A percentile compares a stretch with the other conserved stretches of the same genome.
Evolutionary conservation across 495 filamentous ascomycete genomes (phyloP).

Genomic region (Oleoguttula mirabilis): DNA sequence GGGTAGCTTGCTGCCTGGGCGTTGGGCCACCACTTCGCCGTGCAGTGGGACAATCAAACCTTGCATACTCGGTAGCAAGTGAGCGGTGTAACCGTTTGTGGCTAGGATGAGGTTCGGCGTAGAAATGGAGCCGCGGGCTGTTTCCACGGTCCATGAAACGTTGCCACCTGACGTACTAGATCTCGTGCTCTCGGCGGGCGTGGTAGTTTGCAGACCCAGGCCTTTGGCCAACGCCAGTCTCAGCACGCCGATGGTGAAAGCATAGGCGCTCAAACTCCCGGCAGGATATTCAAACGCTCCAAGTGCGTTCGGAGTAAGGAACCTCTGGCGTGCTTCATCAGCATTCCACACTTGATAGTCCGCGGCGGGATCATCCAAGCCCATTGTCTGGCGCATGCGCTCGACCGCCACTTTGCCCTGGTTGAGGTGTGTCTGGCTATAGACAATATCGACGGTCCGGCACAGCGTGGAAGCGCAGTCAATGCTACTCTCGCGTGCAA

Average conservation of each 20-base stretch:
- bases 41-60: slow-evolving; percentile 54
- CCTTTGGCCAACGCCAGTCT: slow-evolving; percentile 40
- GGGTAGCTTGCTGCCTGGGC: slow-evolving; percentile 39
- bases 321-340: slow-evolving; percentile 37
- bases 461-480: slow-evolving; percentile 39
- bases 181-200: slow-evolving; percentile 38
- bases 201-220: slow-evolving; percentile 51
- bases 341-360: slow-evolving; percentile 35
- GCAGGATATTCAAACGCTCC: slow-evolving; percentile 49
- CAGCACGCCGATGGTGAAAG: slow-evolving; percentile 49
- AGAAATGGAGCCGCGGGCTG: slow-evolving; percentile 41
- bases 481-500: slow-evolving; percentile 40
- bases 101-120: slow-evolving; percentile 50
- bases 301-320: slow-evolving; percentile 31
- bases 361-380: slow-evolving; percentile 32
- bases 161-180: slow-evolving; percentile 11
- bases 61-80: slow-evolving; percentile 43
- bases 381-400: slow-evolving; percentile 31
- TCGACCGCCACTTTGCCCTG: slow-evolving; percentile 36
- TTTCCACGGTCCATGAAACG: slow-evolving; percentile 37
- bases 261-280: slow-evolving; percentile 53
- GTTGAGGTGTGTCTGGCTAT: slow-evolving; percentile 37
- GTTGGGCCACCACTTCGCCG: slow-evolving; percentile 54
- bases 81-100: slow-evolving; percentile 61
- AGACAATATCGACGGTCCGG: slow-evolving; percentile 48